Conservation (phyloP, 2,329 filamentous ascomycete species). For the Epichloe aotearoae region DNA sequence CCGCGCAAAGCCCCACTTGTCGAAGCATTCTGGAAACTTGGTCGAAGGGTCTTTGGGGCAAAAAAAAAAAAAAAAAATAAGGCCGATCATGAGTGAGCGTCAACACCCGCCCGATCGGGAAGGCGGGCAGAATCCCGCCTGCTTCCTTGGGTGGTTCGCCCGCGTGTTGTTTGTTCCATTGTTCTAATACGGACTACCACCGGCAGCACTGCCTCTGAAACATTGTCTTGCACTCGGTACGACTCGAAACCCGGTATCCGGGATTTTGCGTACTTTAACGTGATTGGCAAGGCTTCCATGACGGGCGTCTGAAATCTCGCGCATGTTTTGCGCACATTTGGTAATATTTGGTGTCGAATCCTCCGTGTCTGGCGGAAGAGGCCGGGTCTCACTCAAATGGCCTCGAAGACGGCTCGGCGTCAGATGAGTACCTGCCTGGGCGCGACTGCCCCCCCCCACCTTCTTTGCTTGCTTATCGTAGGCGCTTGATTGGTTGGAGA, state of each 20-base stretch:
- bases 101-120: background rate
- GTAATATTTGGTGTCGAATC: too few species aligned
- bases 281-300: background rate
- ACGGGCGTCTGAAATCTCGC: background rate
- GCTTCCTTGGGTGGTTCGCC: background rate
- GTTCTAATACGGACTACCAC: too few species aligned
- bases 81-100: background rate
- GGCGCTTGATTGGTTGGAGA: background rate
- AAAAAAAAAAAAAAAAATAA: background rate
- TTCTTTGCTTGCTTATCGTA: too few species aligned
- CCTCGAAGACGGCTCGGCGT: too few species aligned
- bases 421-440: too few species aligned
- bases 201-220: too few species aligned
- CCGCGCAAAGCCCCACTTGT: background rate
- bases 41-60: background rate
- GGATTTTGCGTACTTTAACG: background rate
- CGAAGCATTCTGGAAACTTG: slow-evolving; percentile 1
- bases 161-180: too few species aligned
- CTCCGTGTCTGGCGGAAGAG: background rate
- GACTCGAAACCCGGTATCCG: background rate
- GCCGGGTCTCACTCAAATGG: background rate
- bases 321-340: background rate
- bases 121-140: background rate
- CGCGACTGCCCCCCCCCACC: background rate
- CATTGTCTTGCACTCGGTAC: too few species aligned